Evolutionary conservation across 2,329 filamentous ascomycete genomes (phyloP).

Genomic region (Juglanconis sp.): DNA sequence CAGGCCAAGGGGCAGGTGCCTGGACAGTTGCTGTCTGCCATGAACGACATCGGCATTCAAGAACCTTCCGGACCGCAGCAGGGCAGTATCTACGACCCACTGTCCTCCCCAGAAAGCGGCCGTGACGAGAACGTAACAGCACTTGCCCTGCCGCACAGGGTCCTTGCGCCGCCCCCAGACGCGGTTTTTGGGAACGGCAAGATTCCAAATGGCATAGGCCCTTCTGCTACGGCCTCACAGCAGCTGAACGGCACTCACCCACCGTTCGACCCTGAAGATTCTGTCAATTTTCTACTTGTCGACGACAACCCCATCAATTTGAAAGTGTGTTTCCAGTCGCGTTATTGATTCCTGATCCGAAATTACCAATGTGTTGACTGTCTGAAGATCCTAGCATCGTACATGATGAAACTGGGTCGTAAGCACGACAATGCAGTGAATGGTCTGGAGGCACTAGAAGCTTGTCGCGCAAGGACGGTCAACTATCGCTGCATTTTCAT

Average conservation of each 20-base stretch:
- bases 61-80: background rate
- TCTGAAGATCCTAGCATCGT: constrained; percentile 31
- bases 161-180: background rate
- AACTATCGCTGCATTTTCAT: constrained; percentile 46
- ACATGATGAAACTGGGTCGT: constrained; percentile 35
- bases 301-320: constrained; percentile 43
- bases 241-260: background rate
- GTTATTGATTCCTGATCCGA: background rate
- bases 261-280: background rate
- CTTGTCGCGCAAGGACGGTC: constrained; percentile 32
- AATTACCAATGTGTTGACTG: background rate
- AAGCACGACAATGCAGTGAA: constrained; percentile 40
- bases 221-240: background rate
- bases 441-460: constrained; percentile 45
- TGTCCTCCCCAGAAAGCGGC: background rate
- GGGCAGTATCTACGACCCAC: background rate
- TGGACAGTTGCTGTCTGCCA: background rate
- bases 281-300: constrained; percentile 28
- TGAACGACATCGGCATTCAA: background rate
- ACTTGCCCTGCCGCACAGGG: background rate
- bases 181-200: background rate
- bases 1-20: background rate
- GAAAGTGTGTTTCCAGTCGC: background rate
- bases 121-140: background rate
- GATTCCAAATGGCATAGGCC: background rate